Evolutionary conservation across 106 monocot species (phyloP), one percentile per base, ranked within the genome.

Genomic region (Dioscorea zingiberensis): DNA sequence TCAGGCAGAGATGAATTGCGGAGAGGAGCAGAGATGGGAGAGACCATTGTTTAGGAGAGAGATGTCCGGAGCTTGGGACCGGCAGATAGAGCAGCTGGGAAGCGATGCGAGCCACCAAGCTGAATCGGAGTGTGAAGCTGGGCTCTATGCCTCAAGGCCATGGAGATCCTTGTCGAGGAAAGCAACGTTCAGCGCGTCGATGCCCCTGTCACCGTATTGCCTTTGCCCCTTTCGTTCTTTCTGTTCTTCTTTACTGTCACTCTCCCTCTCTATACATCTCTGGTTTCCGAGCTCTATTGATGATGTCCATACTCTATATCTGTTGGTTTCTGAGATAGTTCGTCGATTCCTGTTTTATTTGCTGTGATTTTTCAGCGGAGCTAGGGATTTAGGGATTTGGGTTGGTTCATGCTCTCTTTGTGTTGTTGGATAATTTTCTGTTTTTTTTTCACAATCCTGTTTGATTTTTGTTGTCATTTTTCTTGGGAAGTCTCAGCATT

Each of bases 101-200:
- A 91, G 84, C 74, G 84, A 62, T 97, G 97, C 85, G 97, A 97
- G 72, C 83, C 87, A 16, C 68, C n/a, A 86, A 67, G 77, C n/a
- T n/a, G 97, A 97, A 66, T 80, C 86, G 47, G 97, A 97, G 81
- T n/a, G 92, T 92, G 62, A 97, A 97, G n/a, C n/a, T n/a, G n/a
- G 79, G 80, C 92, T 5, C 86, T 97, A 21, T 92, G 97, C 64
- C 79, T 89, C 67, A 97, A 92, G 66, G 97, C 97, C 72, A 97
- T 92, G 86, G 92, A 97, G 88, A 97, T 97, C 76, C 86, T 97
- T 28, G 92, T 97, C 51, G 97, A 97, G 73, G 97, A 97, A 78
- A 86, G 91, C 83, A 97, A 97, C 73, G 92, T 97, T 67, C 92
- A 97, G 71, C 64, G 92, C 46, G 97, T 97, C 64, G 97, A 97